Percentiles rank a stretch among this genome's conserved stretches.
Evolutionary conservation across 148 eudicot species (phyloP).

Genomic region (Vaccinium corymbosum): DNA sequence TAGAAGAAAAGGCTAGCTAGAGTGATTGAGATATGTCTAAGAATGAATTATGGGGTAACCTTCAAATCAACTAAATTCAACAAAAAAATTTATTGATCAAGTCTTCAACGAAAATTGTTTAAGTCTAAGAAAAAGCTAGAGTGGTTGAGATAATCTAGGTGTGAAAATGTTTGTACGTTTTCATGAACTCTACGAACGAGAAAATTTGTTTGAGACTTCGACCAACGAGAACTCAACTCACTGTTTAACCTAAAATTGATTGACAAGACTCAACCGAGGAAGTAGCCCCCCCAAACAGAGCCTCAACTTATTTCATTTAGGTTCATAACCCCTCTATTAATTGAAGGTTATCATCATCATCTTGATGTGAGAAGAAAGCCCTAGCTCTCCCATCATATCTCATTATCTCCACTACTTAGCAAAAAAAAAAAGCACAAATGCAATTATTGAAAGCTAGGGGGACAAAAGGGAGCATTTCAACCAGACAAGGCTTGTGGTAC

Average conservation of each 20-base stretch:
- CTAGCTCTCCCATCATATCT: conserved; percentile 19
- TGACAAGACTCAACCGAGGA: conserved; percentile 38
- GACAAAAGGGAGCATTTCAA: conserved; percentile 34
- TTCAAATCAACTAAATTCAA: conserved; percentile 13
- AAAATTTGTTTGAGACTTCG: not conserved
- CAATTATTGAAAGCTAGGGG: conserved; percentile 25
- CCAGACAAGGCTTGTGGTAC: conserved; percentile 40
- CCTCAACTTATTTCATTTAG: not conserved
- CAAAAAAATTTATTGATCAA: no score
- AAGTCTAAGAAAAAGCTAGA: no score
- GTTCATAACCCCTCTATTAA: conserved; percentile 7
- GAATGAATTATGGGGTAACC: conserved; percentile 16
- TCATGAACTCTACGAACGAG: not conserved
- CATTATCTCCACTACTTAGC: conserved; percentile 17
- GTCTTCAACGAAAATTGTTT: no score
- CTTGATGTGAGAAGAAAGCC: conserved; percentile 27
- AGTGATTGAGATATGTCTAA: conserved; percentile 11
- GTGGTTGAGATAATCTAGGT: conserved; percentile 6
- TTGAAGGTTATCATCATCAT: conserved; percentile 20
- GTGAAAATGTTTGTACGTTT: not conserved
- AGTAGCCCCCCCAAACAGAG: not conserved
- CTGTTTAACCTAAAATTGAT: conserved; percentile 9
- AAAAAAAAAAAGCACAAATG: conserved; percentile 22
- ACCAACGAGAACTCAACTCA: not conserved
- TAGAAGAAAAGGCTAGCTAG: not conserved